A percentile compares a stretch with the other conserved stretches of the same genome.
These are phyloP conservation scores for Solioccasus polychromus DNA, from an alignment of 768 basidiomycete species.

Conservation along the genomic window DNA sequence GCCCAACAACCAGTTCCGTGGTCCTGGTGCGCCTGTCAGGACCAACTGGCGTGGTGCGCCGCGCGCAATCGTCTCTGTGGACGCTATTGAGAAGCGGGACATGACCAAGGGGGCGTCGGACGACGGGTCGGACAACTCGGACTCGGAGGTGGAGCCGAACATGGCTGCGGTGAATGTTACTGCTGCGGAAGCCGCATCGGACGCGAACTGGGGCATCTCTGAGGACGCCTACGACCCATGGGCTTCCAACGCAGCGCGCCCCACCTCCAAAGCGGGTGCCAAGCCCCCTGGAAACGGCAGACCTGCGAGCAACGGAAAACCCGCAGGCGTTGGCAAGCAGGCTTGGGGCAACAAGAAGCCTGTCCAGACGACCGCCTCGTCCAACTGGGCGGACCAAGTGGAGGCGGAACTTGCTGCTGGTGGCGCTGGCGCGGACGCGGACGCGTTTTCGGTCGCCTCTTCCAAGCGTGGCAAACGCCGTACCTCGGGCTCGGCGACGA, in stretches of 20 bases:
- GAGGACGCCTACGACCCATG: conserved; percentile 24
- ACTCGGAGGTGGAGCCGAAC: conserved; percentile 11
- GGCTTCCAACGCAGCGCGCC: too few species aligned
- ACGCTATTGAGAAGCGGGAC: conserved; percentile 25
- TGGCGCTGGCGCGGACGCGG: background rate
- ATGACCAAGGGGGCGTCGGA: conserved; percentile 2
- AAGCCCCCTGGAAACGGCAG: too few species aligned
- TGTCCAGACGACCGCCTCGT: background rate
- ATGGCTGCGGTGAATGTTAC: background rate
- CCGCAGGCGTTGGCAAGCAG: background rate
- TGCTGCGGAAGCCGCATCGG: conserved; percentile 13
- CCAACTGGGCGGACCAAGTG: conserved; percentile 30
- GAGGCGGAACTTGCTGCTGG: conserved; percentile 13
- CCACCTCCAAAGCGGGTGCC: too few species aligned
- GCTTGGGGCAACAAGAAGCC: conserved; percentile 10
- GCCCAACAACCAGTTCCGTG: conserved; percentile 19
- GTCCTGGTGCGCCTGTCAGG: conserved; percentile 30
- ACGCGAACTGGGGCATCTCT: conserved; percentile 22
- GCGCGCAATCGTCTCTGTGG: conserved; percentile 25
- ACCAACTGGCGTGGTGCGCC: conserved; percentile 30
- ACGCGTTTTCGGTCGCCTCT: background rate
- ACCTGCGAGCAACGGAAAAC: too few species aligned
- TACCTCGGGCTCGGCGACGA: conserved; percentile 7
- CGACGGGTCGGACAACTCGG: conserved; percentile 23
- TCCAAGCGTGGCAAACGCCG: conserved; percentile 18